Conservation (phyloP, 768 basidiomycete genomes). For the Hericium alpestre region DNA sequence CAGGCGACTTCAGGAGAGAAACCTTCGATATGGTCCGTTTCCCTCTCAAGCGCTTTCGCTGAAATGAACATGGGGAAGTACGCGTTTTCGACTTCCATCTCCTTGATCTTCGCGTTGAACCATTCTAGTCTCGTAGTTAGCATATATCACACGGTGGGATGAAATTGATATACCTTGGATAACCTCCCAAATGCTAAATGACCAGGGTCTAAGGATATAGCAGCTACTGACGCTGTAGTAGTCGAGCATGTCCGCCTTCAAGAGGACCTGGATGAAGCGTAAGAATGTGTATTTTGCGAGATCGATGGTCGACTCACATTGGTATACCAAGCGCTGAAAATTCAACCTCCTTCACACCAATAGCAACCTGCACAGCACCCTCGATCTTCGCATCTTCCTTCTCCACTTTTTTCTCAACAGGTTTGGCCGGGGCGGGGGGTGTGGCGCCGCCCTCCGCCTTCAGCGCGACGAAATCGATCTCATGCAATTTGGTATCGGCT, state of each 20-base stretch:
- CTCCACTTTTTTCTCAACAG: conserved; percentile 29
- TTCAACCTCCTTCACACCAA: conserved; percentile 90
- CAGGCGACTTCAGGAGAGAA: conserved; percentile 99
- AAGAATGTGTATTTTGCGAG: no score
- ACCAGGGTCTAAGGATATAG: conserved; percentile 97
- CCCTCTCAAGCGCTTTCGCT: conserved; percentile 80
- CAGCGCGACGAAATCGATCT: conserved; percentile 62
- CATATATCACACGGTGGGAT: not conserved
- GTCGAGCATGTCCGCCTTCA: conserved; percentile 98
- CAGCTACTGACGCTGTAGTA: conserved; percentile 99
- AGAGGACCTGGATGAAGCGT: conserved; percentile 53
- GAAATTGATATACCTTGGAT: conserved; percentile 64
- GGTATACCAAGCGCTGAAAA: conserved; percentile 92
- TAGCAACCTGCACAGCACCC: conserved; percentile 83
- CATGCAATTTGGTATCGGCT: conserved; percentile 50
- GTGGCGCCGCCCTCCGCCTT: conserved; percentile 35
- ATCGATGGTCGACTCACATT: conserved; percentile 39
- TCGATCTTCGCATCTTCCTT: conserved; percentile 77
- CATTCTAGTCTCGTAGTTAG: conserved; percentile 43
- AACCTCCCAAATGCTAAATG: conserved; percentile 92
- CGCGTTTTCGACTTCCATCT: conserved; percentile 89
- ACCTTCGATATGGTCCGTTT: conserved; percentile 98
- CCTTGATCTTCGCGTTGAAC: conserved; percentile 90
- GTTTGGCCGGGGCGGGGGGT: conserved; percentile 20
- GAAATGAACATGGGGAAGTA: conserved; percentile 99